Conservation (phyloP, 2,329 filamentous ascomycete genomes). For the Bipolaris victoriae region DNA sequence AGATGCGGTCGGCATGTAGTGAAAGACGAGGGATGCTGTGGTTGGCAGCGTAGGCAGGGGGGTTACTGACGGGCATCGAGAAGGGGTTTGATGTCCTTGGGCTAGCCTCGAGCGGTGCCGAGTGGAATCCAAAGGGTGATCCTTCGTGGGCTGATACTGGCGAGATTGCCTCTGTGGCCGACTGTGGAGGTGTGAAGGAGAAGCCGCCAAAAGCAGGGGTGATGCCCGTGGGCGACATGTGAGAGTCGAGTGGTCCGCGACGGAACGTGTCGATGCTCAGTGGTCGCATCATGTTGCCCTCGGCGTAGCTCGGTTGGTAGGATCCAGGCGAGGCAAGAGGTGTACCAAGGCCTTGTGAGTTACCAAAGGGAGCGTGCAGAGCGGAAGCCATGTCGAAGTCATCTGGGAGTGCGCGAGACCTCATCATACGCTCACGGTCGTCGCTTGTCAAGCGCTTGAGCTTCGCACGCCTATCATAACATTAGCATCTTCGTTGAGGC, state of each 20-base stretch:
- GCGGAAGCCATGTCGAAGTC: conserved; percentile 66
- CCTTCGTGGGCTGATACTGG: conserved; percentile 52
- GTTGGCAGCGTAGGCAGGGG: conserved; percentile 46
- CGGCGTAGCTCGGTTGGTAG: conserved; percentile 50
- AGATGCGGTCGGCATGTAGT: conserved; percentile 52
- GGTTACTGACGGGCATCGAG: conserved; percentile 42
- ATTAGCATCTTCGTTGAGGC: conserved; percentile 20
- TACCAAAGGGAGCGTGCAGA: conserved; percentile 61
- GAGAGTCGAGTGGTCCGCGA: conserved; percentile 67
- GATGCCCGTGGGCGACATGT: conserved; percentile 70
- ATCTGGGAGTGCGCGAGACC: conserved; percentile 64
- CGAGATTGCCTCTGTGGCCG: conserved; percentile 55
- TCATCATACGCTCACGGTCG: conserved; percentile 66
- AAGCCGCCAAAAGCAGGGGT: conserved; percentile 72
- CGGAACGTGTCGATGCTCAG: conserved; percentile 72
- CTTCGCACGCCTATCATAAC: conserved; percentile 60
- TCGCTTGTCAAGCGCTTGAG: conserved; percentile 66
- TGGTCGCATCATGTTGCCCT: conserved; percentile 69
- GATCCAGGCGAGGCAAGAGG: conserved; percentile 56
- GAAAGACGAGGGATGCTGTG: conserved; percentile 52
- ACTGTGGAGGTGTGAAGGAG: conserved; percentile 65
- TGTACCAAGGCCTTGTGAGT: conserved; percentile 53
- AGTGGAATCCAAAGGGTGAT: conserved; percentile 50
- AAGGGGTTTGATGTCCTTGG: conserved; percentile 50
- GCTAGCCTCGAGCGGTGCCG: conserved; percentile 44